phyloP scores from a whole-genome alignment of 2,329 filamentous ascomycete species.

The Calonectria pseudoreteaudii region DNA sequence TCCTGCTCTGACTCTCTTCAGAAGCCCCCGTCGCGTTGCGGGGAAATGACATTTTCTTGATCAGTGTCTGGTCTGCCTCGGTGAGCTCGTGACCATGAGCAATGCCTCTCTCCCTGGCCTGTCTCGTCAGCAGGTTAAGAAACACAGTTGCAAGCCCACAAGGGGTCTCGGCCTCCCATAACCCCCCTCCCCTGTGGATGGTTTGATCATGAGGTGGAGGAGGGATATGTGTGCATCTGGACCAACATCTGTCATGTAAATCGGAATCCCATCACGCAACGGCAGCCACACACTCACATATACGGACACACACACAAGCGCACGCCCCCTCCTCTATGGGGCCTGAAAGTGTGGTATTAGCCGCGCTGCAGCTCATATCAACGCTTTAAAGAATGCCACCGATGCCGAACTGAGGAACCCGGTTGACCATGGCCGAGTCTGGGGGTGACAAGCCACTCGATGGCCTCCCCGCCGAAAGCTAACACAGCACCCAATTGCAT shows the following conservation, averaged over 20 bases:
- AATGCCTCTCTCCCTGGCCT: neutral
- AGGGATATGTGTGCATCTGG: neutral
- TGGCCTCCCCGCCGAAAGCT: neutral
- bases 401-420: neutral
- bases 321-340: neutral
- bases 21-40: slow-evolving; percentile 30
- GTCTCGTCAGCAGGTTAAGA: slow-evolving; percentile 1
- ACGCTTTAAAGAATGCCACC: neutral
- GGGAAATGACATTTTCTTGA: slow-evolving; percentile 29
- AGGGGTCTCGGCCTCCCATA: neutral
- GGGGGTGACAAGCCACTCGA: neutral
- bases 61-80: slow-evolving; percentile 11
- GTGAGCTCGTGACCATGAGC: neutral
- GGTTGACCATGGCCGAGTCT: neutral
- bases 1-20: neutral
- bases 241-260: slow-evolving; percentile 6
- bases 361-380: slow-evolving; percentile 5
- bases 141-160: neutral
- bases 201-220: slow-evolving; percentile 3
- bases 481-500: neutral
- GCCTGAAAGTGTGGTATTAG: neutral
- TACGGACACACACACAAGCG: neutral
- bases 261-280: slow-evolving; percentile 5
- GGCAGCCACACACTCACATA: slow-evolving; percentile 1
- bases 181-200: neutral